Percentiles rank a stretch among this genome's conserved stretches.
phyloP scores from a whole-genome alignment of 2,329 filamentous ascomycete genomes.

The Clonostachys rhizophaga region DNA sequence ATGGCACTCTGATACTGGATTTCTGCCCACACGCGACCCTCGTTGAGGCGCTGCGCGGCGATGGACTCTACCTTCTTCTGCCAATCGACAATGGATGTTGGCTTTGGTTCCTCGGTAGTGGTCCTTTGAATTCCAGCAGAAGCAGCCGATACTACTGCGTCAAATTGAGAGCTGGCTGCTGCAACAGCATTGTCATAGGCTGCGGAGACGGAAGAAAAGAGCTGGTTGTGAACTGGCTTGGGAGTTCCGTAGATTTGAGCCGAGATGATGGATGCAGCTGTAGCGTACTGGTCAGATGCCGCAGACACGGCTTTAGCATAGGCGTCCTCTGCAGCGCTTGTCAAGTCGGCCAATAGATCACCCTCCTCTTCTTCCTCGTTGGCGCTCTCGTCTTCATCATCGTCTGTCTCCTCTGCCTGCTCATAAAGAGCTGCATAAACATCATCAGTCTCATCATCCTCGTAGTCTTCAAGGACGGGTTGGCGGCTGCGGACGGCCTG shows the following conservation, averaged over 20 bases:
- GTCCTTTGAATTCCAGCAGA: slow-evolving; percentile 39
- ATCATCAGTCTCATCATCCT: slow-evolving; percentile 26
- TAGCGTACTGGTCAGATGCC: slow-evolving; percentile 64
- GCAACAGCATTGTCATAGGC: slow-evolving; percentile 64
- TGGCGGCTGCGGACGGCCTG: slow-evolving; percentile 41
- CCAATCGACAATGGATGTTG: slow-evolving; percentile 37
- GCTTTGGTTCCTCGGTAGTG: slow-evolving; percentile 32
- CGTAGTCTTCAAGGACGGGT: slow-evolving; percentile 45
- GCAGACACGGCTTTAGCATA: slow-evolving; percentile 62
- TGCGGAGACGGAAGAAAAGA: slow-evolving; percentile 63
- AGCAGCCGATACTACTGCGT: slow-evolving; percentile 48
- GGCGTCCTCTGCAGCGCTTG: slow-evolving; percentile 43
- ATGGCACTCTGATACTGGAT: slow-evolving; percentile 67
- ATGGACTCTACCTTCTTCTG: slow-evolving; percentile 50
- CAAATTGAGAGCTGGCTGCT: slow-evolving; percentile 55
- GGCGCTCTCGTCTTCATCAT: too few species aligned
- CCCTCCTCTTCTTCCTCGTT: slow-evolving; percentile 1
- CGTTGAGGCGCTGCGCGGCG: slow-evolving; percentile 64
- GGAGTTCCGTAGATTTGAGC: slow-evolving; percentile 64
- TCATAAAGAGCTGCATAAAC: too few species aligned
- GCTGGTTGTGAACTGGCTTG: slow-evolving; percentile 64
- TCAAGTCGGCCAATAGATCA: slow-evolving; percentile 22
- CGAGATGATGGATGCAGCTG: slow-evolving; percentile 63
- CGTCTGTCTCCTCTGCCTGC: too few species aligned
- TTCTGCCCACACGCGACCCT: slow-evolving; percentile 67